Base-by-base conservation (phyloP, 352 stramenopile species). In the Pythium plurisporium region DNA sequence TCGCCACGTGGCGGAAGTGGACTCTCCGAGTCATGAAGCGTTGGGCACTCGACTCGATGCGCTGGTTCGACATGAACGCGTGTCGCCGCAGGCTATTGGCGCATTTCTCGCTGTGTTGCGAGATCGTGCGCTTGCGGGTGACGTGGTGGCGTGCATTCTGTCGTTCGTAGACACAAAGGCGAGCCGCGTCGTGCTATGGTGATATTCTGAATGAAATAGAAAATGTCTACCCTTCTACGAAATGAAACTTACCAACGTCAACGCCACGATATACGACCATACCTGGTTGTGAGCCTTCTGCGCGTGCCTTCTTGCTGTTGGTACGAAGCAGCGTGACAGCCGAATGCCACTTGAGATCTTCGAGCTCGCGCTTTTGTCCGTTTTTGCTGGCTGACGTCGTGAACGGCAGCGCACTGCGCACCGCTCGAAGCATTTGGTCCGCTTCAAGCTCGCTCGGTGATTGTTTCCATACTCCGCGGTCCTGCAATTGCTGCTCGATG, bases 261-360 rank as follows among this genome's bases (percentile, higher is more conserved):
- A n/a, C n/a, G n/a, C n/a, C n/a, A n/a, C n/a, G n/a, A n/a, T n/a
- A n/a, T n/a, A n/a, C n/a, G n/a, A n/a, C n/a, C n/a, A n/a, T n/a
- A n/a, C n/a, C n/a, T n/a, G n/a, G n/a, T n/a, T n/a, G n/a, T n/a
- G n/a, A n/a, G n/a, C n/a, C n/a, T n/a, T n/a, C n/a, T n/a, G n/a
- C n/a, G n/a, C 20, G 19, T 4, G 49, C 55, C 29, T 69, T 70
- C 56, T 70, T 70, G 55, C 59, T 57, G 30, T 19, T 31, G 15
- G 29, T 36, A 10, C 62, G 62, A 27, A 70, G n/a, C 14, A 65
- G 4, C 17, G 49, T 62, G 22, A 70, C 62, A 3, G 41, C 62
- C 25, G 62, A 62, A 38, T 62, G 62, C 62, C 62, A 70, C 46
- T 70, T 70, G 29, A 70, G 37, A 12, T 30, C 45, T 27, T 65